Evolutionary conservation across 75 land plant species (phyloP).

Genomic region (Larix kaempferi): DNA sequence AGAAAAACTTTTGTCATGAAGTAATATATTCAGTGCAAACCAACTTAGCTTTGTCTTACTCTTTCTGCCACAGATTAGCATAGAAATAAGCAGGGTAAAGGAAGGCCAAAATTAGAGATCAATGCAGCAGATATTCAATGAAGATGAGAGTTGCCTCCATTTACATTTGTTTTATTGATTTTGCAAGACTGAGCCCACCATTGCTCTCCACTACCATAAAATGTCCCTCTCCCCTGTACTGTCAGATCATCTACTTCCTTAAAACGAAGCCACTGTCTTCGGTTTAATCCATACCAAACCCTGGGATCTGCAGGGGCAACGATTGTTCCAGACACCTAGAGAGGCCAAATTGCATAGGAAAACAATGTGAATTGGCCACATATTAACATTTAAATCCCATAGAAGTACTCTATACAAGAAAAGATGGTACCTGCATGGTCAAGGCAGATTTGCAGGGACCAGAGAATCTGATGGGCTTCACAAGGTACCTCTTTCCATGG

Average conservation of each 20-base stretch:
- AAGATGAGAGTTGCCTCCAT: neutral
- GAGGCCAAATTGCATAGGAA: conserved; percentile 11
- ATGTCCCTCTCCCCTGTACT: conserved; percentile 51
- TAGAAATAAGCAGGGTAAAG: neutral
- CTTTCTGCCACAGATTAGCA: neutral
- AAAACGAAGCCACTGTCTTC: conserved; percentile 55
- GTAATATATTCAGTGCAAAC: neutral
- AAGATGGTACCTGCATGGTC: conserved; percentile 37
- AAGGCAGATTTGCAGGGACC: conserved; percentile 65
- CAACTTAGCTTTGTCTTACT: neutral
- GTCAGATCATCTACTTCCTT: conserved; percentile 29
- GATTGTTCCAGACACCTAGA: conserved; percentile 62
- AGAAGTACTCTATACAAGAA: neutral
- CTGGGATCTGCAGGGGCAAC: conserved; percentile 34
- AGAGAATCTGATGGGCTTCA: conserved; percentile 54
- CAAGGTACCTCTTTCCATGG: conserved; percentile 38
- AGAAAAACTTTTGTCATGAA: neutral
- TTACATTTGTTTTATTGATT: conserved; percentile 26
- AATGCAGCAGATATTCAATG: neutral
- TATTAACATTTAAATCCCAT: neutral
- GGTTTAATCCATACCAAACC: conserved; percentile 23
- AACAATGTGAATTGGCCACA: neutral
- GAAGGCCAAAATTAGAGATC: neutral
- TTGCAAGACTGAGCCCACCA: conserved; percentile 94
- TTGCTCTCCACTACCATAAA: conserved; percentile 66